Base-by-base conservation (phyloP, 257 asterid species). In the Plantago ovata region DNA sequence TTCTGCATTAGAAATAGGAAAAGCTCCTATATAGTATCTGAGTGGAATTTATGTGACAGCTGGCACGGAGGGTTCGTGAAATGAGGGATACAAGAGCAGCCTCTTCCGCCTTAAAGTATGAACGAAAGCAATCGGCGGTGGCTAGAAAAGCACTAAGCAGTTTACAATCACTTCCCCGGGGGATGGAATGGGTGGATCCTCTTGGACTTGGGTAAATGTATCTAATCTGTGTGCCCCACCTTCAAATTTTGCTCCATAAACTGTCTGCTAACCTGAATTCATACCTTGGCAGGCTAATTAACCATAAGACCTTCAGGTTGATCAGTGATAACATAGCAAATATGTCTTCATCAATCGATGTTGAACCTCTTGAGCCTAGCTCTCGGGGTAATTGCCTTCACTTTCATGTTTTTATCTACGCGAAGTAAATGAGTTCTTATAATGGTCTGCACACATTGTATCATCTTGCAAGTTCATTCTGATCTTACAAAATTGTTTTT, bases 141-240 rank as follows among this genome's bases (percentile, higher is more conserved):
- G 80, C 78, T 23, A 76, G 62, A 67, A 92, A 85, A 73, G 93
- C 82, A 66, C 88, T 92, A 63, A 86, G 56, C 71, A 68, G 62
- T 67, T 24, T 84, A 51, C 95, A 81, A 56, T 92, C 98, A 9
- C 95, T 92, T 68, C 98, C 98, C 40, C 94, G 98, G 49, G 98
- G 96, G 79, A 85, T 92, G 93, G 98, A 92, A 70, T 88, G 93
- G 85, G 83, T 92, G 72, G 98, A 92, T 77, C 98, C 98, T 69
- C 86, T 92, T 60, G 96, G 98, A 66, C 75, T 92, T 73, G 98
- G 98, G 98, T 92, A 88, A 67, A 58, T 9, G 38, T 49, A 43
- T 72, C 49, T 58, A 38, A 36, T 52, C 62, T 60, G 48, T 53
- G 54, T 49, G 56, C n/a, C 16, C 50, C 23, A 12, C 40, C 45